Evolutionary conservation across 1,284 basidiomycete species (phyloP).

Genomic region (Sphaerobolus stellatus): DNA sequence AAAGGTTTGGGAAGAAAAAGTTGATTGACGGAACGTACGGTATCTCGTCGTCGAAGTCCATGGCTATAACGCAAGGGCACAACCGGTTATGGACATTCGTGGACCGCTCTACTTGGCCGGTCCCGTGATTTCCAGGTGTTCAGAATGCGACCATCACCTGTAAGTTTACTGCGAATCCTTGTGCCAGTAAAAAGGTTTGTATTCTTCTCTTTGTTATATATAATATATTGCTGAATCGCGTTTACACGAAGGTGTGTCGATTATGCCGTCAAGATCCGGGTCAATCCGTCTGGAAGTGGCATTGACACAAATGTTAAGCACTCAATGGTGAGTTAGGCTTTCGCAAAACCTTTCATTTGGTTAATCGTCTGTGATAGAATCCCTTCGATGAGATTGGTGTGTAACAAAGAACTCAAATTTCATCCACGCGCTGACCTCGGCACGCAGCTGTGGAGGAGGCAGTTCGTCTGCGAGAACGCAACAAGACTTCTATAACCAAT

Average conservation of each 20-base stretch:
- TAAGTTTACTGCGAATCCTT: conserved; percentile 4
- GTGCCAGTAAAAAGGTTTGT: conserved; percentile 9
- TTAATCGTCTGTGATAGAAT: conserved; percentile 61
- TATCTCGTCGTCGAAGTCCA: conserved; percentile 5
- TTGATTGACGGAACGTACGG: background rate
- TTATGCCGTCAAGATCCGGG: conserved; percentile 93
- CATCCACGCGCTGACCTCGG: background rate
- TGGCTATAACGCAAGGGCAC: background rate
- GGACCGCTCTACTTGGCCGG: too few relatives aligned
- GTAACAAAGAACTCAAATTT: conserved; percentile 21
- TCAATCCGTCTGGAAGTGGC: conserved; percentile 88
- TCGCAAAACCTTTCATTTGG: background rate
- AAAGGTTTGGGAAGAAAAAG: background rate
- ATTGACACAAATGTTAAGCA: conserved; percentile 96
- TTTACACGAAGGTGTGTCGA: conserved; percentile 57
- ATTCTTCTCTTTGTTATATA: background rate
- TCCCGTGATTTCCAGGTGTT: background rate
- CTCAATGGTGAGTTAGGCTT: conserved; percentile 74
- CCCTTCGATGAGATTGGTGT: conserved; percentile 95
- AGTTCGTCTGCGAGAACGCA: conserved; percentile 84
- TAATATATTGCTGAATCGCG: background rate
- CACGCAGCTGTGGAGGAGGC: conserved; percentile 93
- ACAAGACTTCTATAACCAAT: conserved; percentile 73
- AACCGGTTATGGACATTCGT: too few relatives aligned
- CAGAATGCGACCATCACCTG: conserved; percentile 2